Conservation (phyloP, 345 rosid species). For the Punica granatum region DNA sequence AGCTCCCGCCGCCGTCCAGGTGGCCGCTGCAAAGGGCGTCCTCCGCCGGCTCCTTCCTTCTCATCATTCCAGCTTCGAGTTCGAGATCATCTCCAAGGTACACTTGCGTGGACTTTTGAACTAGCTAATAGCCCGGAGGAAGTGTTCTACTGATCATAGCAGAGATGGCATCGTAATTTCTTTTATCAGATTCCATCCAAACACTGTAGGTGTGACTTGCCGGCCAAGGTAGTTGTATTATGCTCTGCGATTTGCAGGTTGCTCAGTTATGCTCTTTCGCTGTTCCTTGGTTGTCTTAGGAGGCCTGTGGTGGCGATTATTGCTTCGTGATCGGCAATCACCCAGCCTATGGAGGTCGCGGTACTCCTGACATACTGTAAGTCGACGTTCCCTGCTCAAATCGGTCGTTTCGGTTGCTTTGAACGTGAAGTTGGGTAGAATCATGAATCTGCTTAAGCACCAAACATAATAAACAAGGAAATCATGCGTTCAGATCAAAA, state of each 20-base stretch:
- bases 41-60: conserved; percentile 56
- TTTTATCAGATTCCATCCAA: no score
- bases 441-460: neutral
- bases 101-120: neutral
- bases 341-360: neutral
- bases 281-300: neutral
- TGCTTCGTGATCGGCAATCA: conserved; percentile 10
- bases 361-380: conserved; percentile 12
- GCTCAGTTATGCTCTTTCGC: neutral
- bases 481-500: neutral
- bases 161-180: no score
- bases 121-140: no score
- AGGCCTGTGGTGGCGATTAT: conserved; percentile 10
- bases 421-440: neutral
- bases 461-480: neutral
- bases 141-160: no score
- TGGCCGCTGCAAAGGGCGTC: conserved; percentile 45
- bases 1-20: conserved; percentile 49
- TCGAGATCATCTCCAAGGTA: conserved; percentile 48
- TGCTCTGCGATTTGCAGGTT: neutral
- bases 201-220: neutral
- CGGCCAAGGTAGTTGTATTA: neutral
- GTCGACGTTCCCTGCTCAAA: neutral
- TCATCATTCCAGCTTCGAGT: conserved; percentile 42
- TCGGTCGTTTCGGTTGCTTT: neutral